These are phyloP conservation scores for Stagonosporopsis vannaccii DNA, from an alignment of 2,329 filamentous ascomycete genomes.

Conservation along the genomic window DNA sequence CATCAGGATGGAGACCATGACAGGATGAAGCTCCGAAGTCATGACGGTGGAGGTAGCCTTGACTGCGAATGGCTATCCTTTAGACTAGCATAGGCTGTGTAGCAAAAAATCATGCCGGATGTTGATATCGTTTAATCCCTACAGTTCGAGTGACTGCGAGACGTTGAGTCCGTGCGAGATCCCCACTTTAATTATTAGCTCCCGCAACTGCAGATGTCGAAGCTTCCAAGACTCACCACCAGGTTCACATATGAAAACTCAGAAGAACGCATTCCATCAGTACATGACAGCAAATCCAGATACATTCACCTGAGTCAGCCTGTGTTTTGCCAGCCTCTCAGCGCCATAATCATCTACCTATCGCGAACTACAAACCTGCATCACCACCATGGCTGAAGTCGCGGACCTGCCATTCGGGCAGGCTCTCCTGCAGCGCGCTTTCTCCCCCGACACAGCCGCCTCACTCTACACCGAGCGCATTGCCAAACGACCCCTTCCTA, in stretches of 20 bases:
- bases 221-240: neutral
- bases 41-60: neutral
- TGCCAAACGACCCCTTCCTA: slow-evolving; percentile 79
- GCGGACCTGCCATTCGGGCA: slow-evolving; percentile 32
- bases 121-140: too few relatives aligned
- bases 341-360: neutral
- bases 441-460: slow-evolving; percentile 74
- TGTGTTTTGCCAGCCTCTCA: neutral
- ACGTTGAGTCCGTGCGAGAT: neutral
- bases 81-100: neutral
- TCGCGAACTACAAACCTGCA: neutral
- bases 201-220: slow-evolving; percentile 1
- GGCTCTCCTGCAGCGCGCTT: slow-evolving; percentile 77
- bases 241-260: too few relatives aligned
- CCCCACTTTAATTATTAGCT: slow-evolving; percentile 6
- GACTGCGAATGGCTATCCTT: neutral
- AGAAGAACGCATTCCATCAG: too few relatives aligned
- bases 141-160: too few relatives aligned
- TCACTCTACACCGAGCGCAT: slow-evolving; percentile 84
- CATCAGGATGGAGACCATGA: too few relatives aligned
- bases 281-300: too few relatives aligned
- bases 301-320: too few relatives aligned
- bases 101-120: too few relatives aligned
- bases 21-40: neutral
- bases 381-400: slow-evolving; percentile 28